Conservation (phyloP, 305 asterid species). For the Solanum hybrid region DNA sequence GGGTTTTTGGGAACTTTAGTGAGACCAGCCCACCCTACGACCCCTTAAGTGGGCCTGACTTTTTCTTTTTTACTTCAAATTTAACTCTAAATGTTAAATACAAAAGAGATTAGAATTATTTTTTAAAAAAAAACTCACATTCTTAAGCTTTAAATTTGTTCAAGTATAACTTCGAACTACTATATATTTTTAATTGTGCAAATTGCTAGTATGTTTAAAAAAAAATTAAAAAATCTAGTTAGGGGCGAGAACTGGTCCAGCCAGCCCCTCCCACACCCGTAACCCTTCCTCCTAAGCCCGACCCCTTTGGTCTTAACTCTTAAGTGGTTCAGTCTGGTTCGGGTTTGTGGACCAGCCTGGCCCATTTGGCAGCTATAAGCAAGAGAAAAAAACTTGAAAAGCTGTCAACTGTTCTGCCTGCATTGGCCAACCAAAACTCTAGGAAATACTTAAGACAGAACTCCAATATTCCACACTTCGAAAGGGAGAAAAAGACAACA, state of each 20-base stretch:
- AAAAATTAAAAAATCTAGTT: background rate
- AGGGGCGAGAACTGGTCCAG: background rate
- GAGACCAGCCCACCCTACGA: background rate
- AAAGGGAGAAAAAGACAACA: background rate
- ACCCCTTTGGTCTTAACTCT: background rate
- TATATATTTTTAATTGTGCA: background rate
- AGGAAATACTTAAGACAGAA: background rate
- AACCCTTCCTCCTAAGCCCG: background rate
- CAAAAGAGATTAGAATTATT: background rate
- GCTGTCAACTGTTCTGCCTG: background rate
- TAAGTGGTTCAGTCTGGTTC: background rate
- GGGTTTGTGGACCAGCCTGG: background rate
- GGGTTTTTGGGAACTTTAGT: background rate
- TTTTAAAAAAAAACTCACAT: background rate
- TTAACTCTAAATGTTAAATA: background rate
- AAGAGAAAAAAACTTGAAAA: background rate
- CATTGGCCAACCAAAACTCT: background rate
- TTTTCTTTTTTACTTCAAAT: background rate
- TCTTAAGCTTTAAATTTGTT: background rate
- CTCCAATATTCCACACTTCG: background rate
- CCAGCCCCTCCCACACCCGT: background rate
- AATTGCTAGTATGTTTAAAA: background rate
- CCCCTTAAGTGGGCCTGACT: background rate
- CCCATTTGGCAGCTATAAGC: background rate
- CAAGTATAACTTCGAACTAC: background rate